These are phyloP conservation scores for Plantago coronopus DNA, from an alignment of 305 asterid species.

Conservation along the genomic window DNA sequence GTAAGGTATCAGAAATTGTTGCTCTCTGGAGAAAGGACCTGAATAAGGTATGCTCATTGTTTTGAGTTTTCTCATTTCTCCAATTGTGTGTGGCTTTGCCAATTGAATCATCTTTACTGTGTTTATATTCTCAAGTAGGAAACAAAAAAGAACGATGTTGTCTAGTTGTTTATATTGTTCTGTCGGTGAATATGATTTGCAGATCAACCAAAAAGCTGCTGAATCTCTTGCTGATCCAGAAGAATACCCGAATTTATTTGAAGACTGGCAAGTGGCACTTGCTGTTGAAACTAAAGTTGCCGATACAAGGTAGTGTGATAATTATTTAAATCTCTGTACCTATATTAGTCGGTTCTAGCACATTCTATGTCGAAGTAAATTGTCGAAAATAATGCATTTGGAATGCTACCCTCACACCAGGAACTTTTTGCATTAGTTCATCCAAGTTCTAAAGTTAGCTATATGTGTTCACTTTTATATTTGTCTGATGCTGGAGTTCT, in stretches of 20 bases:
- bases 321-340: slow-evolving; percentile 5
- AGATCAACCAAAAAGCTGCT: slow-evolving; percentile 96
- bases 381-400: not conserved
- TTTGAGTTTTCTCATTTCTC: slow-evolving; percentile 12
- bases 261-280: slow-evolving; percentile 92
- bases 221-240: slow-evolving; percentile 95
- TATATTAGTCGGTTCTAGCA: slow-evolving; percentile 8
- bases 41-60: slow-evolving; percentile 51
- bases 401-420: slow-evolving; percentile 6
- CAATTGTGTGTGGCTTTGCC: slow-evolving; percentile 18
- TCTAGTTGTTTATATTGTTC: slow-evolving; percentile 20
- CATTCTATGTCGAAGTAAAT: slow-evolving; percentile 10
- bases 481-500: slow-evolving; percentile 9
- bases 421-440: slow-evolving; percentile 13
- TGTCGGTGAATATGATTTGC: slow-evolving; percentile 25
- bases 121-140: not conserved
- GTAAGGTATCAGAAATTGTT: slow-evolving; percentile 95
- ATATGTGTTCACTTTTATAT: not conserved
- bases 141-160: slow-evolving; percentile 4
- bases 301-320: slow-evolving; percentile 51
- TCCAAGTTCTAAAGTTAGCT: slow-evolving; percentile 8
- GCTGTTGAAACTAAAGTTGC: slow-evolving; percentile 70
- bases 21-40: slow-evolving; percentile 94
- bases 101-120: slow-evolving; percentile 16
- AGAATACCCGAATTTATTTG: slow-evolving; percentile 87